Evolutionary conservation across 345 rosid species (phyloP).

Genomic region (Noccaea caerulescens): DNA sequence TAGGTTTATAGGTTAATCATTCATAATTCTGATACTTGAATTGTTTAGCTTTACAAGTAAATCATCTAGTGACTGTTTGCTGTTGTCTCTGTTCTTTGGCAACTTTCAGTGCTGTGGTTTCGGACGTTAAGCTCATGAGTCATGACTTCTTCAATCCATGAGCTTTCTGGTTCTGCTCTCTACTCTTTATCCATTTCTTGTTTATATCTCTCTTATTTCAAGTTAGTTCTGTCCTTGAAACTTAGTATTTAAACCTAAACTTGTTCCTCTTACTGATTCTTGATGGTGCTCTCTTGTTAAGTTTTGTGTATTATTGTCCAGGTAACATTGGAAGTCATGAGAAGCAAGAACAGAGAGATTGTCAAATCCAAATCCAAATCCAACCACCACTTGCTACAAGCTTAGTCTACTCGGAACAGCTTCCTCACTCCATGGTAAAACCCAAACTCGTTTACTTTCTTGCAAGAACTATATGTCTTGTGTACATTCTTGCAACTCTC

Average conservation of each 20-base stretch:
- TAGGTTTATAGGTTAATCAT: neutral
- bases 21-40: neutral
- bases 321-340: constrained; percentile 67
- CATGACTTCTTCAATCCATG: constrained; percentile 45
- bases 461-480: too few species aligned
- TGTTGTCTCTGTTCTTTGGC: constrained; percentile 9
- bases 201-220: neutral
- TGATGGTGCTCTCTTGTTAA: constrained; percentile 33
- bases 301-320: constrained; percentile 35
- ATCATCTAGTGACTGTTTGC: constrained; percentile 21
- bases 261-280: constrained; percentile 28
- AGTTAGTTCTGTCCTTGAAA: neutral
- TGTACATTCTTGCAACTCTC: too few species aligned
- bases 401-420: constrained; percentile 50
- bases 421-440: constrained; percentile 59
- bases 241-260: neutral
- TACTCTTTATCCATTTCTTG: constrained; percentile 6
- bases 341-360: constrained; percentile 63
- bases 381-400: constrained; percentile 54
- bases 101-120: constrained; percentile 14
- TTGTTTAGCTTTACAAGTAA: neutral
- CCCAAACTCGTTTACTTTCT: neutral
- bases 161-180: constrained; percentile 36
- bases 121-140: constrained; percentile 26
- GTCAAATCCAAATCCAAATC: constrained; percentile 52